Conservation (phyloP, 139 green algal genomes). For the Chlamydomonas asymmetrica region DNA sequence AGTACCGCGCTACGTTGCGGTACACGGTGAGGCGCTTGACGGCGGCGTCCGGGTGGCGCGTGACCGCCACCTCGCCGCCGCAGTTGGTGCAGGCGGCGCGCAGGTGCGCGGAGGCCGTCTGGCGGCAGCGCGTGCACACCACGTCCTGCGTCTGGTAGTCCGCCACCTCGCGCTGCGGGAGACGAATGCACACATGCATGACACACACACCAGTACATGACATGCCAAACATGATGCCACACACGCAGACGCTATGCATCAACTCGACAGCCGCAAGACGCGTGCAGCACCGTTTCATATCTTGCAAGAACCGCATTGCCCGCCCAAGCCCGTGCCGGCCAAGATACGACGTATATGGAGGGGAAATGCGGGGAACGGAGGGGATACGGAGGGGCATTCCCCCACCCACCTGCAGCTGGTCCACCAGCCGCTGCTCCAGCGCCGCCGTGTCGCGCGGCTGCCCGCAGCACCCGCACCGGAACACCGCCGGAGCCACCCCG, state of each 20-base stretch:
- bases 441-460: constrained; percentile 60
- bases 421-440: constrained; percentile 71
- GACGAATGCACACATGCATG: too few relatives aligned
- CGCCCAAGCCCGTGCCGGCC: too few relatives aligned
- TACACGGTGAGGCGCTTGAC: constrained; percentile 59
- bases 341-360: too few relatives aligned
- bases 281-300: too few relatives aligned
- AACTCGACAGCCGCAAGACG: too few relatives aligned
- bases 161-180: constrained; percentile 41
- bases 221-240: too few relatives aligned
- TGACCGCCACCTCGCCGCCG: constrained; percentile 57
- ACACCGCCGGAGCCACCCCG: constrained; percentile 32
- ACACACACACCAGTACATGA: too few relatives aligned
- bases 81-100: constrained; percentile 60
- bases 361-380: too few relatives aligned
- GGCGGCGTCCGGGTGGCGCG: constrained; percentile 29
- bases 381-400: too few relatives aligned
- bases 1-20: constrained; percentile 61
- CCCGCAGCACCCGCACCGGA: constrained; percentile 55
- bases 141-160: constrained; percentile 90
- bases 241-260: too few relatives aligned
- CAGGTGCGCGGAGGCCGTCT: constrained; percentile 54
- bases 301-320: too few relatives aligned
- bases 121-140: constrained; percentile 73
- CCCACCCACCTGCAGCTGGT: too few relatives aligned